These are phyloP conservation scores for Friedmanniomyces endolithicus DNA, from an alignment of 495 filamentous ascomycete genomes.

Conservation along the genomic window DNA sequence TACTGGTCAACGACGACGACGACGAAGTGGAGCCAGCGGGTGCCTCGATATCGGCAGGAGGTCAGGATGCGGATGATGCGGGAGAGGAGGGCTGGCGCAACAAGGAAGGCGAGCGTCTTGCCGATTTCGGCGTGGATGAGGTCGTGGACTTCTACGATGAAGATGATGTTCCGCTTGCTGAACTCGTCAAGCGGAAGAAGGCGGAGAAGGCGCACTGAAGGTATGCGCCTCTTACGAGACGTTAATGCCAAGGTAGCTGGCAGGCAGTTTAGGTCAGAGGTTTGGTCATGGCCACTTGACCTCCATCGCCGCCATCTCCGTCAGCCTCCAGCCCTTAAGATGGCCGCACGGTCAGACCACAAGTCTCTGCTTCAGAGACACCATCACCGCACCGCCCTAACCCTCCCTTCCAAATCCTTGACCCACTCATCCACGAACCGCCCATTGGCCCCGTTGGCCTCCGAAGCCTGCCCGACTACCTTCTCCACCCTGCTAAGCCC, in stretches of 20 bases:
- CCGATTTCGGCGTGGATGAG: conserved; percentile 86
- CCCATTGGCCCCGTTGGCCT: conserved; percentile 62
- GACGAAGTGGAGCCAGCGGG: conserved; percentile 26
- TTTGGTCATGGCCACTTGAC: too few species aligned
- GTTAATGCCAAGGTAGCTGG: too few species aligned
- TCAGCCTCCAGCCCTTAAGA: too few species aligned
- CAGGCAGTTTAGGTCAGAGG: too few species aligned
- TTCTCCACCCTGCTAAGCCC: conserved; percentile 67
- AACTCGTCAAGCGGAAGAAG: conserved; percentile 36
- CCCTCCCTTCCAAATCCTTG: conserved; percentile 56
- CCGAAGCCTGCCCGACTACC: conserved; percentile 54
- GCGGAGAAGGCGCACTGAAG: neutral
- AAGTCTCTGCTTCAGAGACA: too few species aligned
- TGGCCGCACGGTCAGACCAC: too few species aligned
- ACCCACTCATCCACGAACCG: conserved; percentile 79
- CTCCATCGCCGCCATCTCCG: too few species aligned
- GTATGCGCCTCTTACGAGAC: too few species aligned
- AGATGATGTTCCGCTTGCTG: conserved; percentile 68
- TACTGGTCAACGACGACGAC: conserved; percentile 29
- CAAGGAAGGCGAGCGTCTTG: conserved; percentile 68
- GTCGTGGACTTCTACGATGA: conserved; percentile 66
- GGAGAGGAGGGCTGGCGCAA: conserved; percentile 65
- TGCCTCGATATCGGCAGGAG: conserved; percentile 30
- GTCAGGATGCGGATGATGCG: conserved; percentile 12
- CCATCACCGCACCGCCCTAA: conserved; percentile 4